A percentile compares a stretch with the other conserved stretches of the same genome.
phyloP scores from a whole-genome alignment of 2,329 filamentous ascomycete genomes.

The Ophiostoma novo-ulmi region DNA sequence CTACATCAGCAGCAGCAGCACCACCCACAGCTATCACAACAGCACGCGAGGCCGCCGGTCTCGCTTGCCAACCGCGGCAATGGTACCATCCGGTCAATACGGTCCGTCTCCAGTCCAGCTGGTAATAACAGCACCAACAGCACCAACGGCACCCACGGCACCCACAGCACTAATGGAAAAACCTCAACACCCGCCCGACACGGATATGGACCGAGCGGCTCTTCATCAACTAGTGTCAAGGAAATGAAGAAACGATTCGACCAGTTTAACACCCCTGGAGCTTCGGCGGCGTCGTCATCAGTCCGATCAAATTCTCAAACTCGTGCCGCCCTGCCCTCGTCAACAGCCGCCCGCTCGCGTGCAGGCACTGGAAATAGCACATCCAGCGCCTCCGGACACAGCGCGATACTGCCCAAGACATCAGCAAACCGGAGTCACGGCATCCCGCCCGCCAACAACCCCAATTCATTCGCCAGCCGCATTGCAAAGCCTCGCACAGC shows the following conservation, averaged over 20 bases:
- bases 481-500: slow-evolving; percentile 44
- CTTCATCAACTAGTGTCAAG: slow-evolving; percentile 60
- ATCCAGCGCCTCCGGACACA: slow-evolving; percentile 31
- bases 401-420: slow-evolving; percentile 27
- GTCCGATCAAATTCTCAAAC: slow-evolving; percentile 7
- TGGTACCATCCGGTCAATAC: slow-evolving; percentile 40
- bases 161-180: neutral
- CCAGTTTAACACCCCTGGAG: slow-evolving; percentile 41
- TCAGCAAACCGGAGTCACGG: slow-evolving; percentile 14
- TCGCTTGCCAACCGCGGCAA: slow-evolving; percentile 39
- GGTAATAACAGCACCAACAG: slow-evolving; percentile 35
- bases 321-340: neutral
- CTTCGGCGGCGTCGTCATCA: slow-evolving; percentile 29
- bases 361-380: slow-evolving; percentile 14
- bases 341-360: neutral
- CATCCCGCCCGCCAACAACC: slow-evolving; percentile 14
- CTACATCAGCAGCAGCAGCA: neutral
- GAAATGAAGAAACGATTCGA: slow-evolving; percentile 78
- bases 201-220: neutral
- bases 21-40: neutral
- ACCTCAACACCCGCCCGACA: slow-evolving; percentile 12
- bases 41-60: slow-evolving; percentile 36
- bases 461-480: slow-evolving; percentile 42
- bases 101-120: slow-evolving; percentile 54
- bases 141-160: neutral